Percentiles rank a stretch among this genome's conserved stretches.
phyloP scores from a whole-genome alignment of 805 yeast species.

The Tetrapisispora pingtungensis region DNA sequence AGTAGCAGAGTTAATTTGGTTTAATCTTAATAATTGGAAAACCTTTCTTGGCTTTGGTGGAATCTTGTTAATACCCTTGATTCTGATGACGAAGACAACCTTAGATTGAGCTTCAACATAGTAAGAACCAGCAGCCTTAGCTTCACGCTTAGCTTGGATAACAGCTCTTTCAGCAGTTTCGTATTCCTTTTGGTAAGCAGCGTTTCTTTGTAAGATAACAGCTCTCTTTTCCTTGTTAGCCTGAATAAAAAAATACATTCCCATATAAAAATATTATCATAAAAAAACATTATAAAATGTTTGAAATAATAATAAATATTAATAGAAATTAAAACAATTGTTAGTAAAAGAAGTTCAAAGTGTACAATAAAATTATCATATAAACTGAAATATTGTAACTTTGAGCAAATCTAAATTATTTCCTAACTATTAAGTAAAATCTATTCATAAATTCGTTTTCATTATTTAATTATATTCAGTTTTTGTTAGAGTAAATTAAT shows the following conservation, averaged over 20 bases:
- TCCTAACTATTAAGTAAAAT: background rate
- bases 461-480: no score
- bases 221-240: conserved; percentile 49
- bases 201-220: conserved; percentile 85
- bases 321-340: background rate
- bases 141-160: conserved; percentile 81
- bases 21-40: conserved; percentile 83
- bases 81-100: conserved; percentile 92
- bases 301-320: background rate
- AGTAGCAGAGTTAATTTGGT: conserved; percentile 91
- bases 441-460: no score
- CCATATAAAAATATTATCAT: background rate
- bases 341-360: conserved; percentile 1
- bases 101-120: conserved; percentile 92
- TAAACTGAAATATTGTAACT: no score
- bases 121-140: conserved; percentile 89
- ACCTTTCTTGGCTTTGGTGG: conserved; percentile 99
- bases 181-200: conserved; percentile 94
- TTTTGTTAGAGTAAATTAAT: background rate
- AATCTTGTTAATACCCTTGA: conserved; percentile 98
- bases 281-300: background rate
- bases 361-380: no score
- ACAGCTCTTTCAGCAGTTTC: conserved; percentile 83
- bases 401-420: background rate
- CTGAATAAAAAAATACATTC: conserved; percentile 15